These are phyloP conservation scores for Bonia amplexicaulis DNA, from an alignment of 176 grass and related monocot genomes.

Conservation along the genomic window DNA sequence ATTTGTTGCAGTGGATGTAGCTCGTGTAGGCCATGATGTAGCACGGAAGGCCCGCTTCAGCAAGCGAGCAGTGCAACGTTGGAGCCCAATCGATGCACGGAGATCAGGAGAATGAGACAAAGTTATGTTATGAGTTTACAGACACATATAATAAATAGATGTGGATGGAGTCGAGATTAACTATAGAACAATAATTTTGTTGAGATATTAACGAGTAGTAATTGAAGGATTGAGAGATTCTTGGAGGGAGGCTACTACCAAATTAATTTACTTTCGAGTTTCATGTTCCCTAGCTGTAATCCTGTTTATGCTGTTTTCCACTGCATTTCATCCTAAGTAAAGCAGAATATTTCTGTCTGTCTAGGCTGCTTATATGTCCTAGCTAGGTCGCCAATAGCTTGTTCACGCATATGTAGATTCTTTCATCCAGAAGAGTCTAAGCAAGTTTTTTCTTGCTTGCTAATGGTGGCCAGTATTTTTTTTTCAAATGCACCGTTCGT, in stretches of 20 bases:
- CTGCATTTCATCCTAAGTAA: neutral
- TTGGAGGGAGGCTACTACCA: neutral
- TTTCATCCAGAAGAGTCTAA: slow-evolving; percentile 1
- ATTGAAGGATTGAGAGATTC: neutral
- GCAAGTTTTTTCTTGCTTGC: neutral
- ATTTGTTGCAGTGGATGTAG: too few species aligned
- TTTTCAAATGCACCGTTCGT: neutral
- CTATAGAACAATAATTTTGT: too few species aligned
- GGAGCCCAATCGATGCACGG: too few species aligned
- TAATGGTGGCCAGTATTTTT: neutral
- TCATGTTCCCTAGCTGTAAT: slow-evolving; percentile 14
- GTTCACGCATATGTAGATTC: neutral
- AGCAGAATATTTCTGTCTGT: neutral
- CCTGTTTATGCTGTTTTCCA: slow-evolving; percentile 22
- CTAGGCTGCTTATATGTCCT: neutral
- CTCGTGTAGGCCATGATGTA: too few species aligned
- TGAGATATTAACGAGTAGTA: too few species aligned
- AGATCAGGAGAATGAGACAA: too few species aligned
- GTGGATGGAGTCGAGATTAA: too few species aligned
- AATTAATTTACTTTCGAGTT: neutral
- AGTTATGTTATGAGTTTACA: too few species aligned
- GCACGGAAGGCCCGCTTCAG: too few species aligned
- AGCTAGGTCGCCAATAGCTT: neutral
- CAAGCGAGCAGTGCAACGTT: too few species aligned
- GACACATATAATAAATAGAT: too few species aligned